Base-by-base conservation (phyloP, 352 stramenopile species). In the Globisporangium paddicum region DNA sequence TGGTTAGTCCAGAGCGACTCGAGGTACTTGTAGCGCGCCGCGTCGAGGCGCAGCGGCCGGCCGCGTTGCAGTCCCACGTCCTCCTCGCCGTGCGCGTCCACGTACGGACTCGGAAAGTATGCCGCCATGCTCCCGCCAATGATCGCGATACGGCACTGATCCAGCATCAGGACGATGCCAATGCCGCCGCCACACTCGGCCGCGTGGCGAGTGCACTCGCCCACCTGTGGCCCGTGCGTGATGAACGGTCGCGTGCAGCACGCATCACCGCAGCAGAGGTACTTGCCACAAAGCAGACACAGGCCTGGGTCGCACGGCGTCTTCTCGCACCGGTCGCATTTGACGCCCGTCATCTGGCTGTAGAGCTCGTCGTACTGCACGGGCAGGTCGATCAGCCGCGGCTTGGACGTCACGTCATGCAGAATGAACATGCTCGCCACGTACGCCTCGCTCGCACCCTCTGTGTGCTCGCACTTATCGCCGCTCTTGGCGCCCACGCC, bases 391-490 rank as follows among this genome's bases (percentile, higher is more conserved):
- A 95, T 83, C 21, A 95, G 68, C 2, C 75, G 79, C 21, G 82
- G 82, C 37, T 74, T 73, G 25, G 60, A 66, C n/a, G 67, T 53
- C 8, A 77, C 57, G 54, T 95, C 84, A 23, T 86, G 83, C 21
- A 95, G 51, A 49, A 95, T 92, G 49, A 95, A 95, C 84, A 95
- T 93, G 65, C 84, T 95, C 34, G 86, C 86, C 23, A 93, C 78
- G 59, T 94, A 95, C 16, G 78, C 81, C 54, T 95, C 86, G 60
- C 86, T 90, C 58, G 79, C 88, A 19, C 84, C 80, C 63, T 95
- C 86, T 14, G 84, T 88, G 62, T 95, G 86, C 53, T 95, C 86
- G 57, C 86, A 95, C 58, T 86, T 90, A 55, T 92, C 84, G 18
- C 84, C 80, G 45, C 70, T 71, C 55, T 89, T 92, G 0, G 69